Evolutionary conservation across 805 yeast species (phyloP), one percentile per base, ranked within the genome.

Genomic region (Lipomyces spencermartinsiae): DNA sequence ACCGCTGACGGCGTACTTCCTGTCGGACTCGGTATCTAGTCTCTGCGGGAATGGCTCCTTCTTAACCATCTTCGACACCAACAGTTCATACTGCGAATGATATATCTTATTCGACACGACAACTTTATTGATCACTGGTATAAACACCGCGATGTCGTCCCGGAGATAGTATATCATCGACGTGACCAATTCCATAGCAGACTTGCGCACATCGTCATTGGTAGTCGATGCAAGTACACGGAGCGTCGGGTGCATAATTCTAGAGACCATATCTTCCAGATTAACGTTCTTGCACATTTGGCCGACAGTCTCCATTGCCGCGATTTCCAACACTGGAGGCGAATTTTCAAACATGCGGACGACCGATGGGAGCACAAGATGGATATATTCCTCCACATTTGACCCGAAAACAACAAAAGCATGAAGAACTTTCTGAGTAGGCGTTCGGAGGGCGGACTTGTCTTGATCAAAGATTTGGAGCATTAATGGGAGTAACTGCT

Each of bases 21-120:
- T 88, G 74, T 89, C 92, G 2, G 75, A 72, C 31, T 75, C 76
- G 55, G 92, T 84, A 34, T 87, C 85, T 72, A 92, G 80, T 71
- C 86, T 88, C 6, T 90, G 86, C 4, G 98, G 97, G 25, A 95
- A 80, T 1, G 97, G 92, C 75, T 94, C 98, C 31, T 92, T 91
- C 74, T 89, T 89, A 56, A 92, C 74, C 22, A 96, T 81, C 72
- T 91, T 91, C 63, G 86, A 86, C 3, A 92, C 94, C 53, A 95
- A 80, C 69, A 89, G 93, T 69, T 93, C 97, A 76, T 92, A 94
- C 3, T 87, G 84, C 2, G 89, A 83, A 16, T 91, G 88, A 68
- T 89, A 90, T 19, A 93, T 84, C 67, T 86, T 87, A 67, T 88
- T 85, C 7, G 88, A 81, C 67, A 91, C 77, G 14, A 76, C 74